Conservation (phyloP, 2,329 filamentous ascomycete genomes). For the Alternaria triticina region DNA sequence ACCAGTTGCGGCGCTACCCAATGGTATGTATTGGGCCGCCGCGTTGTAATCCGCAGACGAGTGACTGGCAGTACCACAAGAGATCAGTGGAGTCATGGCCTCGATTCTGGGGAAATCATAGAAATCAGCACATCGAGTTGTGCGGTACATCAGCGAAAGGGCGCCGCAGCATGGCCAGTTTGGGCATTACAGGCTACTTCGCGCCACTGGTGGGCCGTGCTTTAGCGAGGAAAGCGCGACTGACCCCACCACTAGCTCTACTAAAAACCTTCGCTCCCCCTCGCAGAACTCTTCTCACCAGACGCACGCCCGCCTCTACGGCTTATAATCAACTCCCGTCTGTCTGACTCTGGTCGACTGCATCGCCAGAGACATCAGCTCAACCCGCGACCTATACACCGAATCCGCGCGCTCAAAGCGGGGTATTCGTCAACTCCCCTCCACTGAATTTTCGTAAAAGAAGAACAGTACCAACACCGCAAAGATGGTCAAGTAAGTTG, state of each 20-base stretch:
- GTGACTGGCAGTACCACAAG: neutral
- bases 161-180: conserved; percentile 14
- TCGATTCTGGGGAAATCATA: neutral
- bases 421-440: conserved; percentile 43
- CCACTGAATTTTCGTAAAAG: conserved; percentile 45
- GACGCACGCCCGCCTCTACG: conserved; percentile 30
- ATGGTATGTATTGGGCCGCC: conserved; percentile 22
- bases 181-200: conserved; percentile 12
- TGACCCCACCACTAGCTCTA: conserved; percentile 22
- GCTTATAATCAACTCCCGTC: conserved; percentile 27
- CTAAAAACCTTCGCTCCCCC: conserved; percentile 22
- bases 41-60: neutral
- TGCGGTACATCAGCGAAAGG: conserved; percentile 9
- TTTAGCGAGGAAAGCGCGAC: conserved; percentile 22
- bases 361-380: conserved; percentile 41
- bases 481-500: conserved; percentile 99
- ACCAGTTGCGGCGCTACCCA: conserved; percentile 18
- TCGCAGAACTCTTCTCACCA: conserved; percentile 20
- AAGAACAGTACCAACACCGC: conserved; percentile 67
- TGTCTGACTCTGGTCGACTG: conserved; percentile 41
- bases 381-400: conserved; percentile 24
- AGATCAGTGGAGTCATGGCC: neutral
- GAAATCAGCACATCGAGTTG: neutral
- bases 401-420: conserved; percentile 40
- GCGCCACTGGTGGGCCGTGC: conserved; percentile 22